Evolutionary conservation across 1,284 basidiomycete species (phyloP).

Genomic region (Chondrostereum purpureum): DNA sequence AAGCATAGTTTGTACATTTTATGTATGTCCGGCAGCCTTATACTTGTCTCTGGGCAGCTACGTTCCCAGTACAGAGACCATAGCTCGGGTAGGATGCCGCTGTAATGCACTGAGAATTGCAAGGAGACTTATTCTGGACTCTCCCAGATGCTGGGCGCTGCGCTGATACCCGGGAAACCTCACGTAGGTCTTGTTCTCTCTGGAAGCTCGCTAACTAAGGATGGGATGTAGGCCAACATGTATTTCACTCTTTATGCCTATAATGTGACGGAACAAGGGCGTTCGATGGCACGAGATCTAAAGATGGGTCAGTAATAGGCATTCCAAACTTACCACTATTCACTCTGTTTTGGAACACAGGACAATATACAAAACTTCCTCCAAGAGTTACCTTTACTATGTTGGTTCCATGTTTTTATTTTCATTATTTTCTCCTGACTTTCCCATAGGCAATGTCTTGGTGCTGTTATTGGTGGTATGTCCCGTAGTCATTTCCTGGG

Average conservation of each 20-base stretch:
- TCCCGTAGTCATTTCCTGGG: background rate
- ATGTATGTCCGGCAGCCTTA: background rate
- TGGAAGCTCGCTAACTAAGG: background rate
- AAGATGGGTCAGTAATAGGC: conserved; percentile 17
- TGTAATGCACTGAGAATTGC: conserved; percentile 4
- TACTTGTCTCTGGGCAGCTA: no score
- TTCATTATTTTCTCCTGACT: background rate
- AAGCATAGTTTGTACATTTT: background rate
- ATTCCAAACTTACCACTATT: background rate
- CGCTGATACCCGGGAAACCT: conserved; percentile 36
- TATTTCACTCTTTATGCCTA: conserved; percentile 16
- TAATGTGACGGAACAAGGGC: conserved; percentile 22
- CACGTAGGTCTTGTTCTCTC: conserved; percentile 5
- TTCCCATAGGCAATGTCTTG: conserved; percentile 15
- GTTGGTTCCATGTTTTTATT: conserved; percentile 20
- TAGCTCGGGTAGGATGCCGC: conserved; percentile 18
- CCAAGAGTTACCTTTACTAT: conserved; percentile 40
- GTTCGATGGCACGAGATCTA: conserved; percentile 22
- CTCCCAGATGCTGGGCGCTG: conserved; percentile 32
- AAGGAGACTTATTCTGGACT: conserved; percentile 4
- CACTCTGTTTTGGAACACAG: conserved; percentile 29
- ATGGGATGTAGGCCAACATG: conserved; percentile 12
- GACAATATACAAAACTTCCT: conserved; percentile 49
- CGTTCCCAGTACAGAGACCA: conserved; percentile 25
- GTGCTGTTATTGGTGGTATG: conserved; percentile 23